Conservation (phyloP, 257 asterid species). For the Fraxinus cuspidata region DNA sequence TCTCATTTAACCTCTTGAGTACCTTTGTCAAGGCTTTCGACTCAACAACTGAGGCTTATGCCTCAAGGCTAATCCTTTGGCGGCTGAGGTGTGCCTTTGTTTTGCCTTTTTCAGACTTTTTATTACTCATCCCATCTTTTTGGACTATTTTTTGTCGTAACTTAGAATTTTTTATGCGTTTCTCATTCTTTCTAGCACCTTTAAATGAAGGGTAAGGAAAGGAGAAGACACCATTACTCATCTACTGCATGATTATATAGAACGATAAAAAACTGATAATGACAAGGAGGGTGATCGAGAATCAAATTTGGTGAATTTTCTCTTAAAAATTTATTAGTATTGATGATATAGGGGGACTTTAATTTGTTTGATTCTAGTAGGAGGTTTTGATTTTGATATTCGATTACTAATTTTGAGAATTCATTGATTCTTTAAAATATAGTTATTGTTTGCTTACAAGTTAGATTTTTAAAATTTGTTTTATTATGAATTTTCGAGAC, state of each 20-base stretch:
- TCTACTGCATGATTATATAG: neutral
- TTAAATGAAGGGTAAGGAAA: neutral
- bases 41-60: neutral
- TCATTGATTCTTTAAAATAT: neutral
- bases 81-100: neutral
- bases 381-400: neutral
- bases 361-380: neutral
- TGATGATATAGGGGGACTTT: too few species aligned
- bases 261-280: too few species aligned
- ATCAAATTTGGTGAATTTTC: too few species aligned
- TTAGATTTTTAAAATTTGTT: neutral
- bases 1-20: neutral
- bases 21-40: neutral
- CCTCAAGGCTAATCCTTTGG: neutral
- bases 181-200: too few species aligned
- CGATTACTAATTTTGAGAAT: too few species aligned
- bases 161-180: neutral
- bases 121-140: neutral
- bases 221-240: neutral
- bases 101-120: neutral
- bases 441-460: neutral
- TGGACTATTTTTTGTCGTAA: neutral
- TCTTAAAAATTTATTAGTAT: too few species aligned
- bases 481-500: neutral
- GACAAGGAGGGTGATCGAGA: neutral